Evolutionary conservation across 257 asterid genomes (phyloP), one percentile per base, ranked within the genome.

Genomic region (Scutellaria barbata): DNA sequence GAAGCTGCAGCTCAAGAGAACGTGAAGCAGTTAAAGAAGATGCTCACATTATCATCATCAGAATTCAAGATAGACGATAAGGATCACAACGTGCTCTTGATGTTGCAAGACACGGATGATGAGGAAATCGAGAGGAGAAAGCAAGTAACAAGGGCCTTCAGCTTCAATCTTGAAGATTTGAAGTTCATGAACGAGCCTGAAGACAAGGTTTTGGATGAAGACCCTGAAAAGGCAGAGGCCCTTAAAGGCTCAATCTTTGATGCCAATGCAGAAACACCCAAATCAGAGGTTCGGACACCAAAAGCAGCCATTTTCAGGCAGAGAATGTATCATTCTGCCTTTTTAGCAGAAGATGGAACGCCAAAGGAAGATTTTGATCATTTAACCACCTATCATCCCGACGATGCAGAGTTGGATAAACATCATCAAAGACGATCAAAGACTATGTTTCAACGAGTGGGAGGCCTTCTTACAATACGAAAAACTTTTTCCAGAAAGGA

Each of bases 191-290:
- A 74, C 8, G 89, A 81, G 43, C 60, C 75, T 0, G 85, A 69
- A 4, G 81, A 77, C 8, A 65, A 67, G 10, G 18, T 52, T 1
- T 25, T 77, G 46, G 80, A 84, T 2, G 92, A 86, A 42, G 89
- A 84, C 59, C 87, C 95, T 1, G 85, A 76, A 57, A 91, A 82
- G 80, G 92, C 85, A 0, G 91, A 89, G 75, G 89, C 87, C 2
- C 76, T 85, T 0, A 85, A 79, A 73, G 97, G 96, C 1, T 84
- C 98, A 0, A 90, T 84, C 25, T 87, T 88, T n/a, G 95, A 90
- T 16, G 30, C 77, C 0, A 82, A 43, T 0, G 86, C 83, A 0
- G 85, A 80, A 48, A 85, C 95, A 0, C 96, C 92, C 0, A 83
- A 80, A 71, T 81, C 95, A 5, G 96, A 90, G 66, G 84, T 87